Base-by-base conservation (phyloP, 495 filamentous ascomycete genomes). In the Rhizodiscina lignyota region DNA sequence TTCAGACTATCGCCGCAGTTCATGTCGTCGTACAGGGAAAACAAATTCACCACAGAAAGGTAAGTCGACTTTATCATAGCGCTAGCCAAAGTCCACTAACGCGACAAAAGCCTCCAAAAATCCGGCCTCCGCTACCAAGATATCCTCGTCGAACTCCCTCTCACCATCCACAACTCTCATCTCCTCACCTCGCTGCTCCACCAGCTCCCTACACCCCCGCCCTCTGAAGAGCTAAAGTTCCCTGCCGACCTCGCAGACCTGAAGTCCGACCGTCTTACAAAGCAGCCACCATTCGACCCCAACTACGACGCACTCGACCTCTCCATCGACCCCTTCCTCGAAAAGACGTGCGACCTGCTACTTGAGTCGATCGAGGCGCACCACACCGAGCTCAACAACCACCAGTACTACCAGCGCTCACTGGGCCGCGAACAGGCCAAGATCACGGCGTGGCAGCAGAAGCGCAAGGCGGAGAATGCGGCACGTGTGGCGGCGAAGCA, bases 371-470 rank as follows among this genome's bases (percentile, higher is more conserved):
- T 97, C 51, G 89, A 97, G 65, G 73, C 77, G 18, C 89, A 97
- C 66, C 85, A 96, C 60, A 92, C 86, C 32, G 89, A 97, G 61
- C 77, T 87, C 53, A 97, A 96, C 70, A 97, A 97, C 67, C 81
- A 83, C 63, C 84, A 93, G 61, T 97, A 94, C 67, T 92, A 96
- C 66, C 83, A 93, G 62, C 74, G 89, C 36, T 84, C 91, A 49
- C 67, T 94, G n/a, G 77, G 75, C 18, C 82, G 89, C 34, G 89
- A 97, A 66, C 91, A 97, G 62, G 62, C 77, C 43, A 97, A 97
- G 69, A 94, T 97, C 50, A 75, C 79, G 27, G 73, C 80, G 37
- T 97, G 89, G 89, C 86, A 94, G 60, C 60, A 72, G 30, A 97
- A 97, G 73, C 77, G 89, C 44, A 87, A 89, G 63, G 74, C 81